Percentiles rank a stretch among this genome's conserved stretches.
Evolutionary conservation across 345 rosid genomes (phyloP).

Genomic region (Atalantia buxifolia): DNA sequence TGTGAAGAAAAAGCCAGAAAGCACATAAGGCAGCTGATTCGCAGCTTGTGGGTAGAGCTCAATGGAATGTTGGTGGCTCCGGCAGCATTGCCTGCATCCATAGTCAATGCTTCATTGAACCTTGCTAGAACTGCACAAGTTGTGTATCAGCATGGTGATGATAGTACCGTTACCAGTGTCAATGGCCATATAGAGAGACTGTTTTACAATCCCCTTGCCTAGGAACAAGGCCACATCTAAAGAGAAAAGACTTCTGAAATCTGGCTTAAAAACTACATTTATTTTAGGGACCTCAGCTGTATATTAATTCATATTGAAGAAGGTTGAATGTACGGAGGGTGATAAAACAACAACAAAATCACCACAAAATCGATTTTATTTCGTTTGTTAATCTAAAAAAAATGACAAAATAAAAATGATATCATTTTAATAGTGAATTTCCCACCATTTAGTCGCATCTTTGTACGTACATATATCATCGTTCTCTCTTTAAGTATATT

Average conservation of each 20-base stretch:
- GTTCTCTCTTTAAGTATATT: too few relatives aligned
- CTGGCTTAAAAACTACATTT: background rate
- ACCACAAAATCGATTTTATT: too few relatives aligned
- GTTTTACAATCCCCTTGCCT: conserved; percentile 7
- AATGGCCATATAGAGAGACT: conserved; percentile 11
- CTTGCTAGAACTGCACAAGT: conserved; percentile 26
- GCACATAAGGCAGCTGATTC: conserved; percentile 18
- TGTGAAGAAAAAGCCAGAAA: conserved; percentile 19
- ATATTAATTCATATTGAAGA: too few relatives aligned
- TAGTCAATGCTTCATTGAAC: conserved; percentile 17
- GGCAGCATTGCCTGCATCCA: conserved; percentile 3
- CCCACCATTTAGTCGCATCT: too few relatives aligned
- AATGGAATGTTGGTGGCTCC: conserved; percentile 2
- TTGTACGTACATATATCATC: too few relatives aligned
- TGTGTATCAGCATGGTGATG: conserved; percentile 28
- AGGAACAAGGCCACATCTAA: background rate
- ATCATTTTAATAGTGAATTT: too few relatives aligned
- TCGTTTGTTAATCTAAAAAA: too few relatives aligned
- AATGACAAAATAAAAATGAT: too few relatives aligned
- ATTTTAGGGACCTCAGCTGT: too few relatives aligned
- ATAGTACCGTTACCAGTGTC: conserved; percentile 8
- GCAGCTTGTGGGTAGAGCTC: conserved; percentile 21
- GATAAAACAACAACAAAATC: too few relatives aligned
- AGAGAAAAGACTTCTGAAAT: background rate
- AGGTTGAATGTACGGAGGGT: too few relatives aligned